Conservation (phyloP, 805 yeast species). For the Starmera pachycereana region DNA sequence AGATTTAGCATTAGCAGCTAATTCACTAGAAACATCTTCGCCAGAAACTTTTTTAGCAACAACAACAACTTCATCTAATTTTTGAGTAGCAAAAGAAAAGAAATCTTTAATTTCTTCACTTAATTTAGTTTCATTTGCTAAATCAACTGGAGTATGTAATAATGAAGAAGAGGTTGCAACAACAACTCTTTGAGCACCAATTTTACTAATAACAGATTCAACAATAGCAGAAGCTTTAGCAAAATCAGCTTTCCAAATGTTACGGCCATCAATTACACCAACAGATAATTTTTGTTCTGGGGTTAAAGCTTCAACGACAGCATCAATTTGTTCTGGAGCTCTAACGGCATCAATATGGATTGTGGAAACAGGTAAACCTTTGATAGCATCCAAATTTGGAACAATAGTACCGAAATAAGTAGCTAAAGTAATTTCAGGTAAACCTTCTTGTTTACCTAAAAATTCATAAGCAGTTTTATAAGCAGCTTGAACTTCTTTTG, state of each 20-base stretch:
- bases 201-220: slow-evolving; percentile 69
- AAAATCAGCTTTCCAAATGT: slow-evolving; percentile 98
- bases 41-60: slow-evolving; percentile 74
- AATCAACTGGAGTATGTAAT: slow-evolving; percentile 97
- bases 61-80: slow-evolving; percentile 82
- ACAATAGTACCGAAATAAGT: slow-evolving; percentile 97
- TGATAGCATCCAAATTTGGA: slow-evolving; percentile 88
- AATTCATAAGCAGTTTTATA: slow-evolving; percentile 80
- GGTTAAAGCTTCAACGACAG: slow-evolving; percentile 56
- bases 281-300: slow-evolving; percentile 78
- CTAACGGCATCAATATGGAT: slow-evolving; percentile 96
- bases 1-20: slow-evolving; percentile 81
- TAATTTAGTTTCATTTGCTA: slow-evolving; percentile 84
- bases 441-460: slow-evolving; percentile 53
- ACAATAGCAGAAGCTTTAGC: slow-evolving; percentile 77
- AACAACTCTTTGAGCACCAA: slow-evolving; percentile 79
- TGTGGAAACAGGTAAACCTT: slow-evolving; percentile 87
- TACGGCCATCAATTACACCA: slow-evolving; percentile 98
- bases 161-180: slow-evolving; percentile 95
- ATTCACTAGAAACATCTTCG: slow-evolving; percentile 63
- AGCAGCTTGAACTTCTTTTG: slow-evolving; percentile 73
- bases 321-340: slow-evolving; percentile 91
- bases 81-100: slow-evolving; percentile 98
- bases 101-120: slow-evolving; percentile 89
- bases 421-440: slow-evolving; percentile 76